Evolutionary conservation across 345 rosid genomes (phyloP).

Genomic region (Gossypium arboreum): DNA sequence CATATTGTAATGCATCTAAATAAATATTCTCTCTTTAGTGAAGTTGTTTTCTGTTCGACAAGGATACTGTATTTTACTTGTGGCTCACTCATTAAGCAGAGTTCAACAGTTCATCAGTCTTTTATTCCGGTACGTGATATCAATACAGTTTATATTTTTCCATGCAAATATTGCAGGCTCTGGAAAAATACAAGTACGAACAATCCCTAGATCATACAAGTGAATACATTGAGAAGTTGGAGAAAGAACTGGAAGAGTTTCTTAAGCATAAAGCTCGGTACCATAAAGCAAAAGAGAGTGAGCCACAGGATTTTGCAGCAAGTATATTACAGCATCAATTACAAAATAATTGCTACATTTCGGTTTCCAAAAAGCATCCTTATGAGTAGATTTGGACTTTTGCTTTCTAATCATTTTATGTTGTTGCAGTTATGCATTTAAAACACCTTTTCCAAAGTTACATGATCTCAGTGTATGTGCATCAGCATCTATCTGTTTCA

Average conservation of each 20-base stretch:
- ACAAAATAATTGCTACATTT: neutral
- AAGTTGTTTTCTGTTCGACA: neutral
- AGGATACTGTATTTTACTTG: neutral
- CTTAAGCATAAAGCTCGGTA: constrained; percentile 49
- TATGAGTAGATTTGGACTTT: neutral
- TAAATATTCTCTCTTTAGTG: too few relatives aligned
- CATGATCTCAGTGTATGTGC: neutral
- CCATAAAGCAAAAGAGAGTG: constrained; percentile 42
- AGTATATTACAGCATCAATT: neutral
- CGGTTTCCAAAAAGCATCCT: neutral
- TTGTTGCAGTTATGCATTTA: neutral
- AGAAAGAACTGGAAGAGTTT: constrained; percentile 80
- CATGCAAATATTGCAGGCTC: constrained; percentile 45
- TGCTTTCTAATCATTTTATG: neutral
- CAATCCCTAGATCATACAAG: constrained; percentile 96
- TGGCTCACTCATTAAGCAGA: neutral
- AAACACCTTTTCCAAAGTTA: neutral
- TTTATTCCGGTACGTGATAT: neutral
- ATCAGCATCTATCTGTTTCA: neutral
- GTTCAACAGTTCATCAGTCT: neutral
- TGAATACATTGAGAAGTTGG: constrained; percentile 84
- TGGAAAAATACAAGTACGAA: constrained; percentile 71
- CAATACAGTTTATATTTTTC: neutral
- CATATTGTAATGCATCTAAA: neutral
- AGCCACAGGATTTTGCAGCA: neutral